Evolutionary conservation across 805 yeast species (phyloP), one percentile per base, ranked within the genome.

Genomic region (Ogataea parapolymorpha): DNA sequence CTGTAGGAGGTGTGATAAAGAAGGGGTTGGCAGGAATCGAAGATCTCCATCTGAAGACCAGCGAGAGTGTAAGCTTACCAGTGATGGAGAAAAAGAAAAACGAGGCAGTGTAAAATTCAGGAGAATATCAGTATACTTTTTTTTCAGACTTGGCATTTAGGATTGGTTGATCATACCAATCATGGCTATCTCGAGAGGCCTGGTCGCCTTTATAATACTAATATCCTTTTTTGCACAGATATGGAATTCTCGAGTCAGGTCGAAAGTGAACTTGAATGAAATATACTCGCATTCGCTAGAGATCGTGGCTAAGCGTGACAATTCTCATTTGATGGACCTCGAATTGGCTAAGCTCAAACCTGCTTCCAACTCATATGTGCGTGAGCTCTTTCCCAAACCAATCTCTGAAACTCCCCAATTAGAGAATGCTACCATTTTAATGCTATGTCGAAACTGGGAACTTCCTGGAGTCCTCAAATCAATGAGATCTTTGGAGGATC

Each of bases 391-490:
- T 17, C 58, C 68, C 2, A 37, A 48, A n/a, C 35, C 40, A 24
- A 35, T 22, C 9, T 26, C 35, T 17, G 32, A 10, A 7, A 33
- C 26, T 11, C 41, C 39, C 6, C 14, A 68, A 42, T 65, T 30
- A 82, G 95, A 86, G 55, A 89, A 88, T 59, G 97, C 97, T 3
- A 83, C 95, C 0, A 61, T 90, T 20, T 73, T 90, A 41, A 89
- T 90, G 95, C 74, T 90, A 20, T 95, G 85, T 28, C 69, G 97
- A 41, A 89, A 89, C 59, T 70, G 74, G 66, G 97, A 89, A 60
- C 62, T 89, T 9, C 70, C 73, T 9, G 89, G 83, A 1, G 95
- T 93, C 0, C 61, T 89, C 32, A 58, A 63, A 32, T 77, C 95
- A 15, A 88, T 89, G 77, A 71, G 95, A 54, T 77, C 85, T 7